phyloP scores from a whole-genome alignment of 257 asterid genomes.

The Knoxia roxburghii region DNA sequence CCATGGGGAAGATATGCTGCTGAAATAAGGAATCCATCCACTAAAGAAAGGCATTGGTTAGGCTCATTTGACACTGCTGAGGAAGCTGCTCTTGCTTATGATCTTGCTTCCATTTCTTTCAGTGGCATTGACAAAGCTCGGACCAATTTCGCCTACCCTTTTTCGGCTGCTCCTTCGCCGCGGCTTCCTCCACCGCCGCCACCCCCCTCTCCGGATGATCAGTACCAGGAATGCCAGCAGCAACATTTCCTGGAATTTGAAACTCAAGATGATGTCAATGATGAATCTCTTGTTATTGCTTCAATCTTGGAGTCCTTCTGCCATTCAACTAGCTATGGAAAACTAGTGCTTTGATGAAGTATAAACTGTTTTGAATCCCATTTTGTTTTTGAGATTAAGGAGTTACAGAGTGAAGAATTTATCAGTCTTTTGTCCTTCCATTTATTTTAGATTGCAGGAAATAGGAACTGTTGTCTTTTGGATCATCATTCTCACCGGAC shows the following conservation, averaged over 20 bases:
- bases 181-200: slow-evolving; percentile 10
- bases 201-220: slow-evolving; percentile 10
- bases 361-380: background rate
- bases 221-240: slow-evolving; percentile 13
- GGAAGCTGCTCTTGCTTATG: slow-evolving; percentile 36
- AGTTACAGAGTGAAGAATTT: background rate
- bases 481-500: too few relatives aligned
- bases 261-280: slow-evolving; percentile 11
- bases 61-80: slow-evolving; percentile 36
- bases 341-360: slow-evolving; percentile 8
- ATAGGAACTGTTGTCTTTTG: too few relatives aligned
- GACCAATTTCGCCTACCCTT: slow-evolving; percentile 29
- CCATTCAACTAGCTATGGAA: slow-evolving; percentile 19
- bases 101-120: slow-evolving; percentile 29
- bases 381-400: background rate
- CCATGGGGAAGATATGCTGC: slow-evolving; percentile 36
- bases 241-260: slow-evolving; percentile 11
- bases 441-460: too few relatives aligned
- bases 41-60: slow-evolving; percentile 35
- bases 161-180: background rate
- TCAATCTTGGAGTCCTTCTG: slow-evolving; percentile 37
- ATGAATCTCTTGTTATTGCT: slow-evolving; percentile 38
- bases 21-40: slow-evolving; percentile 32
- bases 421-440: too few relatives aligned
- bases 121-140: slow-evolving; percentile 28